phyloP scores from a whole-genome alignment of 345 rosid genomes.

The Noccaea caerulescens region DNA sequence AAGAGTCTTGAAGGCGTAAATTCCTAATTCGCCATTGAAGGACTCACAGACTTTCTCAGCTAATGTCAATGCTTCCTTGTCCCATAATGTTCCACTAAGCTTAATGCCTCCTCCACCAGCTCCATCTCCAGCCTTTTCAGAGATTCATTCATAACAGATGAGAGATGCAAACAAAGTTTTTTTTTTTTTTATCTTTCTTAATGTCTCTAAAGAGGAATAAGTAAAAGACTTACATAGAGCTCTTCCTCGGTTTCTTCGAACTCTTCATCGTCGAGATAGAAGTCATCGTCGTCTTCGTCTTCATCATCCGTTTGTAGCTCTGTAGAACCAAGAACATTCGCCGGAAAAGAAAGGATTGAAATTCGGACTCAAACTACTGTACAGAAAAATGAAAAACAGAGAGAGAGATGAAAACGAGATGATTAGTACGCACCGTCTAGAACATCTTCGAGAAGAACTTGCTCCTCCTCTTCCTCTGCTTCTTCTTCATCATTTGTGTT shows the following conservation, averaged over 20 bases:
- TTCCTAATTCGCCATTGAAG: slow-evolving; percentile 67
- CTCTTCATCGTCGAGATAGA: slow-evolving; percentile 53
- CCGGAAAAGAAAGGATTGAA: neutral
- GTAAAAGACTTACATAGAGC: slow-evolving; percentile 58
- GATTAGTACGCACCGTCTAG: slow-evolving; percentile 53
- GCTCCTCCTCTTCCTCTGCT: slow-evolving; percentile 57
- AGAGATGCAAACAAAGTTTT: neutral
- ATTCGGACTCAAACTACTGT: neutral
- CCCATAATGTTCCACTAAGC: slow-evolving; percentile 88
- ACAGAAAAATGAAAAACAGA: neutral
- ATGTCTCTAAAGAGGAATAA: neutral
- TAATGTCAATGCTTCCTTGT: slow-evolving; percentile 70
- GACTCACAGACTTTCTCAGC: slow-evolving; percentile 63
- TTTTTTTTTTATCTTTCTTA: neutral
- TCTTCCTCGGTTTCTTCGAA: slow-evolving; percentile 50
- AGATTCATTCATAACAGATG: neutral
- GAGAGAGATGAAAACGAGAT: neutral
- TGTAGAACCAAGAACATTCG: slow-evolving; percentile 34
- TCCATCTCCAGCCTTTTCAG: slow-evolving; percentile 81
- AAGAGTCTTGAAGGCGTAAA: slow-evolving; percentile 82
- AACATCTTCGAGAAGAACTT: slow-evolving; percentile 54
- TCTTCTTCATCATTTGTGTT: slow-evolving; percentile 51
- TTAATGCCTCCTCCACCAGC: slow-evolving; percentile 84
- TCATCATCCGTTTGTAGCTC: slow-evolving; percentile 50
- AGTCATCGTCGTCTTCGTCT: slow-evolving; percentile 49